phyloP scores from a whole-genome alignment of 257 asterid species.

The Plantago ovata region DNA sequence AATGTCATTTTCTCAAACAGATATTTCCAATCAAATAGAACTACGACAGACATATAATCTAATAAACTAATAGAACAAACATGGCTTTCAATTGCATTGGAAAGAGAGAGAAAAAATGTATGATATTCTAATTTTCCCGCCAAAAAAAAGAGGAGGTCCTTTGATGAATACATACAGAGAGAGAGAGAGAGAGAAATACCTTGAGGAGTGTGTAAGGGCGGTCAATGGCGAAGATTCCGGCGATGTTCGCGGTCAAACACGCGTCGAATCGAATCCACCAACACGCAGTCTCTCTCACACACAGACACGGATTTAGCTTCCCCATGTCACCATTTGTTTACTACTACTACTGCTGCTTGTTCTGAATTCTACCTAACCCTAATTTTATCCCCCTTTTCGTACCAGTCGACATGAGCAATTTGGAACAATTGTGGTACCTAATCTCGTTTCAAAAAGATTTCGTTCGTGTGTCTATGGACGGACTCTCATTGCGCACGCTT shows the following conservation, averaged over 20 bases:
- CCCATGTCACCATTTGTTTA: not conserved
- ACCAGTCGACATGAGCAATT: not conserved
- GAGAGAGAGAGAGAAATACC: constrained; percentile 4
- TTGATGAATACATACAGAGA: not conserved
- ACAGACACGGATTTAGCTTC: not conserved
- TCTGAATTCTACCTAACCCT: not conserved
- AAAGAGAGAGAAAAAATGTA: not conserved
- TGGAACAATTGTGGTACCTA: too few species aligned
- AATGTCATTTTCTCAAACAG: too few species aligned
- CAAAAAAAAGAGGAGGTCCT: not conserved
- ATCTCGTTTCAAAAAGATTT: too few species aligned
- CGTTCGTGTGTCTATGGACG: too few species aligned
- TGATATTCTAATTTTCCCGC: not conserved
- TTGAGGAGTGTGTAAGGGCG: constrained; percentile 26
- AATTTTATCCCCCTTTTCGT: not conserved
- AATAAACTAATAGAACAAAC: too few species aligned
- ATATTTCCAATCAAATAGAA: too few species aligned
- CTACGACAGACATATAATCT: too few species aligned
- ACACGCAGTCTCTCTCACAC: not conserved
- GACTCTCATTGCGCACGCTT: too few species aligned
- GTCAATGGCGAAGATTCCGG: constrained; percentile 24
- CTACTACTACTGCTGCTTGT: not conserved
- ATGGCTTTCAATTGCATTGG: too few species aligned
- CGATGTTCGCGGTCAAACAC: constrained; percentile 40
- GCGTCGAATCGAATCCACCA: constrained; percentile 25